Conservation (phyloP, 2,329 filamentous ascomycete genomes). For the Dothidotthia symphoricarpi region DNA sequence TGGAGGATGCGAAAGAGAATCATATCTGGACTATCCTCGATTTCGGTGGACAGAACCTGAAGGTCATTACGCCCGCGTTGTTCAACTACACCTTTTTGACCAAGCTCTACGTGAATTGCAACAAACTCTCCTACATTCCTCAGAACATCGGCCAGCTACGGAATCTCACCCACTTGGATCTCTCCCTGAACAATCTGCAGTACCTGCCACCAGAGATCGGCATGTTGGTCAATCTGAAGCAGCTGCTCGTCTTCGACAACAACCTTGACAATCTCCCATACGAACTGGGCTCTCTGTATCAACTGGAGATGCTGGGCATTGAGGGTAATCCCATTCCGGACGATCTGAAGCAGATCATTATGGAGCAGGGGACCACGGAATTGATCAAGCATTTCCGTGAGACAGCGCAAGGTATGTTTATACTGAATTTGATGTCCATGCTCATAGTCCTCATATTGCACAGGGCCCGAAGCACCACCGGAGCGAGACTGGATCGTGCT, state of each 20-base stretch:
- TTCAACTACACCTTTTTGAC: constrained; percentile 86
- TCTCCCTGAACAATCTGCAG: constrained; percentile 81
- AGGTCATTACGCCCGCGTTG: constrained; percentile 73
- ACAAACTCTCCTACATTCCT: constrained; percentile 80
- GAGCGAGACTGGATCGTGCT: constrained; percentile 78
- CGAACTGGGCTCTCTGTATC: constrained; percentile 85
- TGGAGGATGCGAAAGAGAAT: constrained; percentile 42
- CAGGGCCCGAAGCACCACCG: constrained; percentile 70
- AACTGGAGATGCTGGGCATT: constrained; percentile 84
- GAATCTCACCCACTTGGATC: constrained; percentile 77
- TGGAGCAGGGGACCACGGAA: constrained; percentile 82
- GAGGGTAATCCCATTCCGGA: constrained; percentile 85
- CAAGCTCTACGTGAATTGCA: constrained; percentile 90
- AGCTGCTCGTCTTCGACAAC: constrained; percentile 87
- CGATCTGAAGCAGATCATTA: constrained; percentile 74
- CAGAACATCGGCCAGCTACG: constrained; percentile 78
- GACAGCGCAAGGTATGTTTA: constrained; percentile 66
- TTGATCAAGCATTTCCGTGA: constrained; percentile 82
- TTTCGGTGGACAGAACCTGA: constrained; percentile 91
- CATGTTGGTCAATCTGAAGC: constrained; percentile 91
- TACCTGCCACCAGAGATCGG: constrained; percentile 86
- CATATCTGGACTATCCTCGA: constrained; percentile 94
- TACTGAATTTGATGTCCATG: not conserved
- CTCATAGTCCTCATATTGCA: constrained; percentile 10
- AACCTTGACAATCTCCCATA: constrained; percentile 76